Evolutionary conservation across 352 stramenopile species (phyloP), one percentile per base, ranked within the genome.

Genomic region (Phytophthora vignae): DNA sequence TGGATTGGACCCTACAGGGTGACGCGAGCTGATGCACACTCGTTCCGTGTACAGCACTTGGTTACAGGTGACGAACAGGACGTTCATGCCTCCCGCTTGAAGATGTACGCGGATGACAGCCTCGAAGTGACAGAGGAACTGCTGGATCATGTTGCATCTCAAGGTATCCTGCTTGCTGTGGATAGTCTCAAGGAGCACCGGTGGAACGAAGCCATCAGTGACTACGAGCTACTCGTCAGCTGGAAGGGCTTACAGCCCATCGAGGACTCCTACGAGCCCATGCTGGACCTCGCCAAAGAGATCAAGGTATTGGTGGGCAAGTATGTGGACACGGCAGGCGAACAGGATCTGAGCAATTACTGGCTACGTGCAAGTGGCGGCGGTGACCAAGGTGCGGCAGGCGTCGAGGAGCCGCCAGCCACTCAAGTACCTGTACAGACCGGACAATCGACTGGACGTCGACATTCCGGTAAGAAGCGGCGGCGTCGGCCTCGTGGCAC

Each of bases 161-260:
- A 64, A 15, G 57, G 57, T 11, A 64, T 56, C 15, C 12, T 64
- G 29, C n/a, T 64, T 11, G 48, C 48, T 3, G 22, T 64, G 2
- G 10, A 31, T 27, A 8, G 31, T 7, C 36, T n/a, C n/a, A n/a
- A n/a, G n/a, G n/a, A n/a, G n/a, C n/a, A n/a, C n/a, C n/a, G n/a
- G n/a, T n/a, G n/a, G n/a, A n/a, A n/a, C n/a, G n/a, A n/a, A n/a
- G n/a, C n/a, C n/a, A n/a, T n/a, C n/a, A n/a, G n/a, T n/a, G n/a
- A n/a, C n/a, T n/a, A n/a, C n/a, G n/a, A n/a, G n/a, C n/a, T n/a
- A n/a, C n/a, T n/a, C n/a, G n/a, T n/a, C n/a, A n/a, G n/a, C n/a
- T n/a, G n/a, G n/a, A n/a, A n/a, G n/a, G n/a, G n/a, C n/a, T n/a
- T n/a, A n/a, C n/a, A n/a, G n/a, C n/a, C n/a, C n/a, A n/a, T n/a